Evolutionary conservation across 441 rosid species (phyloP), one percentile per base, ranked within the genome.

Genomic region (Brassica balearica): DNA sequence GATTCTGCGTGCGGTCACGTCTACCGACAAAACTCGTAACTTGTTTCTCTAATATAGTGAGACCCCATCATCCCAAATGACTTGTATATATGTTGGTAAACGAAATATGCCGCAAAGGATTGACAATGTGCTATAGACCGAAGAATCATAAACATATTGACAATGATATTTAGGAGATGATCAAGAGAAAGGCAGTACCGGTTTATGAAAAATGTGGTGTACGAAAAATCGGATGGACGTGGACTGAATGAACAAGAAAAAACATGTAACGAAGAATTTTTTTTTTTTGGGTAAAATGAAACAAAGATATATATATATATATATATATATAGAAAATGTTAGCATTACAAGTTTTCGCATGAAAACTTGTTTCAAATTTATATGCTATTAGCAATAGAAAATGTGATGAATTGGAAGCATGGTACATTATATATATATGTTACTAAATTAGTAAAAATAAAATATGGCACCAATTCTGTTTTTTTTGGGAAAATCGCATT

Each of bases 31-130:
- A 43, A 63, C 43, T 70, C 75, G 46, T 11, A 51, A 51, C 60
- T 70, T n/a, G 20, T 55, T 38, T 65, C 25, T 71, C 36, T 71
- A 56, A 34, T 48, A 62, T 69, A 15, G 65, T 15, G 71, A 62
- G 70, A 62, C 60, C 65, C 60, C 65, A 29, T 65, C 61, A 48
- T 14, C 17, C 9, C 6, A 63, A 56, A 34, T 29, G 23, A 65
- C 29, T 19, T 3, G n/a, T 58, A 17, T 9, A 15, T 15, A 8
- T 32, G 27, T 36, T 38, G 32, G n/a, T 11, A 41, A 41, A 41
- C 15, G 19, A 66, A 66, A 20, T 36, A 36, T 66, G 32, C 70
- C 5, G 20, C 20, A 15, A 14, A 6, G 58, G 8, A 14, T 15
- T 65, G 48, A 38, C 3, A n/a, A 20, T 64, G 34, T 65, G 70